Evolutionary conservation across 345 rosid genomes (phyloP).

Genomic region (Punica granatum): DNA sequence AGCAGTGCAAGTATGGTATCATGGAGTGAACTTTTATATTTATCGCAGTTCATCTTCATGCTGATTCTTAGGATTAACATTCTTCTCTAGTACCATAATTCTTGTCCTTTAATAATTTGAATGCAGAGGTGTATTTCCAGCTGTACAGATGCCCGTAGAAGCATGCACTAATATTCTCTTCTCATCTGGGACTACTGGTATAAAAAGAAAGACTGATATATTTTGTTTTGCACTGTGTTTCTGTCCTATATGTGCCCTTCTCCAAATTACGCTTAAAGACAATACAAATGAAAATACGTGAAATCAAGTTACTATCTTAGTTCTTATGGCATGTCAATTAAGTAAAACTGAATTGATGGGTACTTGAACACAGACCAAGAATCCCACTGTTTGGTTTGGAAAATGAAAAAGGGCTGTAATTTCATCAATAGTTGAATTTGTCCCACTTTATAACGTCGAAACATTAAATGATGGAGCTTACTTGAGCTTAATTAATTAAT

Average conservation of each 20-base stretch:
- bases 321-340: not conserved
- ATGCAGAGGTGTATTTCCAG: conserved; percentile 65
- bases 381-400: not conserved
- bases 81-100: not conserved
- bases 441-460: not conserved
- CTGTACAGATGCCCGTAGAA: conserved; percentile 69
- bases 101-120: not conserved
- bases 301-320: not conserved
- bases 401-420: not conserved
- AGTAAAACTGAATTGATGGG: not conserved
- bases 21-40: conserved; percentile 1
- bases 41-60: conserved; percentile 3
- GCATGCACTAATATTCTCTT: conserved; percentile 83
- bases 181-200: conserved; percentile 99
- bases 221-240: not conserved
- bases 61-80: not conserved
- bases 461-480: not conserved
- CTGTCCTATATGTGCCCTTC: not conserved
- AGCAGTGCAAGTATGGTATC: conserved; percentile 39
- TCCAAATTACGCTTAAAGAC: not conserved
- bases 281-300: not conserved
- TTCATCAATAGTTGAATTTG: not conserved
- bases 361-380: not conserved
- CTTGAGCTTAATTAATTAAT: conserved; percentile 10
- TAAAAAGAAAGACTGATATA: not conserved